phyloP scores from a whole-genome alignment of 768 basidiomycete species.

The Tricholoma terreum region DNA sequence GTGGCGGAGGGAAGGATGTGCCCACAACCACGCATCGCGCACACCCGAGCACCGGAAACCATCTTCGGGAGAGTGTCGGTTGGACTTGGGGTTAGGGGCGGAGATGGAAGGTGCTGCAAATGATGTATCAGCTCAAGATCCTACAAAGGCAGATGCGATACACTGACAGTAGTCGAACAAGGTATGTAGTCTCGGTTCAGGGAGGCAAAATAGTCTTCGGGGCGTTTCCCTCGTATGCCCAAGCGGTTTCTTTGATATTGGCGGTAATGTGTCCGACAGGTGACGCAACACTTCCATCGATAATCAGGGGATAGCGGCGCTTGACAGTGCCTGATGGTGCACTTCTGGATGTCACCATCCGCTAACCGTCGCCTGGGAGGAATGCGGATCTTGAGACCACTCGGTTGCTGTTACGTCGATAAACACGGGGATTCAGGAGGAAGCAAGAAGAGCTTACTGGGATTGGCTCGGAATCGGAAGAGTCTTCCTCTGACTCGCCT shows the following conservation, averaged over 20 bases:
- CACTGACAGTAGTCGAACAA: constrained; percentile 5
- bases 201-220: constrained; percentile 19
- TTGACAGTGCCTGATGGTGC: constrained; percentile 32
- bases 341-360: constrained; percentile 13
- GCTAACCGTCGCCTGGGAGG: constrained; percentile 15
- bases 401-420: constrained; percentile 3
- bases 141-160: constrained; percentile 2
- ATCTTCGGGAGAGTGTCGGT: neutral
- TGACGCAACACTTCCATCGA: constrained; percentile 41
- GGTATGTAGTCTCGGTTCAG: neutral
- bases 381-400: constrained; percentile 33
- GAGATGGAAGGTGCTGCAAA: neutral
- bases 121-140: neutral
- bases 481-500: constrained; percentile 16
- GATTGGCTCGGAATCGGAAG: constrained; percentile 3
- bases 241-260: constrained; percentile 32
- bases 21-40: constrained; percentile 31
- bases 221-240: constrained; percentile 23
- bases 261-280: constrained; percentile 37
- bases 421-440: neutral
- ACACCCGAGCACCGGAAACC: constrained; percentile 36
- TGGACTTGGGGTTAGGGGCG: neutral
- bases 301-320: constrained; percentile 29
- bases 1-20: constrained; percentile 40
- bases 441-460: constrained; percentile 1